Conservation (phyloP, 2,329 filamentous ascomycete genomes). For the Aspergillus glaucus region DNA sequence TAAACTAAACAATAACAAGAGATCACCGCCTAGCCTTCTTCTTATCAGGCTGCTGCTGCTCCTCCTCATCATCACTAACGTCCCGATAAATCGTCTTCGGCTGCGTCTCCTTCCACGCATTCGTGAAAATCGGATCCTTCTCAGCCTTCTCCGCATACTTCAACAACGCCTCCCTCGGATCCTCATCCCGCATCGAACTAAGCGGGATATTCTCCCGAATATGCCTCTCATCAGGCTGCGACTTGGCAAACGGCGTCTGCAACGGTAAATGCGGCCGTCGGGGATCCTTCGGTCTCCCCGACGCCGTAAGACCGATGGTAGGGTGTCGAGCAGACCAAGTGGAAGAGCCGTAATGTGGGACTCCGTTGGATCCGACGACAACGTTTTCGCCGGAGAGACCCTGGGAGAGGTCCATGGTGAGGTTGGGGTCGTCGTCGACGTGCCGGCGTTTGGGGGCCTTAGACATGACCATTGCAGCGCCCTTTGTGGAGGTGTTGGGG, state of each 20-base stretch:
- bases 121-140: slow-evolving; percentile 90
- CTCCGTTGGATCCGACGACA: slow-evolving; percentile 60
- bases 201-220: slow-evolving; percentile 84
- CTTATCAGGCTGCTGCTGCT: slow-evolving; percentile 61
- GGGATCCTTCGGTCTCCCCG: slow-evolving; percentile 71
- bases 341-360: slow-evolving; percentile 71
- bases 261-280: slow-evolving; percentile 76
- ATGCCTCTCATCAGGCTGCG: slow-evolving; percentile 80
- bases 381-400: slow-evolving; percentile 81
- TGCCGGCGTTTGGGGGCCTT: slow-evolving; percentile 91
- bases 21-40: slow-evolving; percentile 43
- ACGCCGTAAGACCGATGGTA: slow-evolving; percentile 68
- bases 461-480: slow-evolving; percentile 83
- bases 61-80: slow-evolving; percentile 75
- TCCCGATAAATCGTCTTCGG: slow-evolving; percentile 89
- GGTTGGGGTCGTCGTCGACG: slow-evolving; percentile 82
- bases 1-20: neutral
- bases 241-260: slow-evolving; percentile 84
- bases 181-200: slow-evolving; percentile 89
- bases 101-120: slow-evolving; percentile 86
- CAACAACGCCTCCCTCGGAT: slow-evolving; percentile 84
- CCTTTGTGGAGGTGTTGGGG: slow-evolving; percentile 71
- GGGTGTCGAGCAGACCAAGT: slow-evolving; percentile 57
- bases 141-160: slow-evolving; percentile 93
- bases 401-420: slow-evolving; percentile 75